Conservation (phyloP, 495 filamentous ascomycete species). For the Talaromyces thailandensis region DNA sequence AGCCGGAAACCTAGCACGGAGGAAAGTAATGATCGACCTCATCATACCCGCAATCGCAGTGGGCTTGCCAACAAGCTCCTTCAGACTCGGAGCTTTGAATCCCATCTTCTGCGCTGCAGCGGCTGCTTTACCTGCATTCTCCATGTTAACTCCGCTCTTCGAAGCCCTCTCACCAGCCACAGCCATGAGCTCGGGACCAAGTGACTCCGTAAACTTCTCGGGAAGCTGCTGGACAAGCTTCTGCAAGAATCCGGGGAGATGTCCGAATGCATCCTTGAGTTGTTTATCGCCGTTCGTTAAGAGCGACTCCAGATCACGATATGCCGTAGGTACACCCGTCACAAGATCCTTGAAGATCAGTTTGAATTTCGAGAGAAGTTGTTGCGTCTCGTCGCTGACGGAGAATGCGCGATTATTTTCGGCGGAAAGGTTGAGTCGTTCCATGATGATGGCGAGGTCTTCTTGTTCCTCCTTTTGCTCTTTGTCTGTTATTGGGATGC, state of each 20-base stretch:
- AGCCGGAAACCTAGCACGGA: conserved; percentile 76
- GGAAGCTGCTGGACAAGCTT: conserved; percentile 81
- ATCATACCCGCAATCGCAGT: conserved; percentile 75
- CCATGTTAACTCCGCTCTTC: conserved; percentile 53
- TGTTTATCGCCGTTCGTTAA: conserved; percentile 71
- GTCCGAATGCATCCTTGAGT: conserved; percentile 64
- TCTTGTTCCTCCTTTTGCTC: conserved; percentile 52
- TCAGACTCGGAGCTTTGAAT: conserved; percentile 51
- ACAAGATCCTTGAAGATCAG: conserved; percentile 84
- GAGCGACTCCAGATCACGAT: conserved; percentile 75
- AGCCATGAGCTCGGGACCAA: conserved; percentile 75
- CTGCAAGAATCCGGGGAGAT: conserved; percentile 74
- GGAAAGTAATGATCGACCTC: conserved; percentile 73
- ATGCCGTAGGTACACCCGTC: conserved; percentile 87
- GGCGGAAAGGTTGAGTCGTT: conserved; percentile 69
- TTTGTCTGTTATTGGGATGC: conserved; percentile 23
- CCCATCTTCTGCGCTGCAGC: conserved; percentile 43
- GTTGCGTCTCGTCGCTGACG: conserved; percentile 69
- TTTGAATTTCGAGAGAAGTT: conserved; percentile 75
- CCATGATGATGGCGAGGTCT: conserved; percentile 68
- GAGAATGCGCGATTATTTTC: conserved; percentile 73
- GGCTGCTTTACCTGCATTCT: conserved; percentile 36
- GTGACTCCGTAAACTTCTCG: conserved; percentile 60
- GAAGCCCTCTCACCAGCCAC: conserved; percentile 61
- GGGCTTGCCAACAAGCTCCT: conserved; percentile 77